phyloP scores from a whole-genome alignment of 1,284 basidiomycete species.

The Marasmius fiardii region DNA sequence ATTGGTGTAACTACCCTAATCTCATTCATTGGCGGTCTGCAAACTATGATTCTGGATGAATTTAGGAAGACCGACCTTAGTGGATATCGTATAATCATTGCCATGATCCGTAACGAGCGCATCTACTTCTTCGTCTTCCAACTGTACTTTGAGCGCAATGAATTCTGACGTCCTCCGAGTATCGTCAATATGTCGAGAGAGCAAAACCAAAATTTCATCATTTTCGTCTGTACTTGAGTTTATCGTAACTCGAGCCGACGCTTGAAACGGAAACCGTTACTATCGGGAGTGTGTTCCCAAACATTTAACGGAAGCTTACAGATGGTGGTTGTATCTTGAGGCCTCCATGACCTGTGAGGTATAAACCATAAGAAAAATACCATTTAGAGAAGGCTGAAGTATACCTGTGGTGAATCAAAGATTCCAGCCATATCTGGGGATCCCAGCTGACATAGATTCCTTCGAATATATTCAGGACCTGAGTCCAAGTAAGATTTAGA shows the following conservation, averaged over 20 bases:
- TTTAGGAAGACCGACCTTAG: slow-evolving; percentile 29
- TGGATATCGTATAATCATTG: slow-evolving; percentile 27
- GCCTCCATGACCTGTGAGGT: slow-evolving; percentile 53
- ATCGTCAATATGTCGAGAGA: slow-evolving; percentile 72
- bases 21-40: not conserved
- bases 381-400: slow-evolving; percentile 17
- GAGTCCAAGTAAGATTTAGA: slow-evolving; percentile 66
- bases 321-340: slow-evolving; percentile 29
- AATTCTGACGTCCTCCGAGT: slow-evolving; percentile 61
- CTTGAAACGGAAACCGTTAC: slow-evolving; percentile 23
- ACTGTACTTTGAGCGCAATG: slow-evolving; percentile 64
- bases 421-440: slow-evolving; percentile 55
- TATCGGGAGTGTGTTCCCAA: not conserved
- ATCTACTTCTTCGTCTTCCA: slow-evolving; percentile 35
- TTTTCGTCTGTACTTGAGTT: slow-evolving; percentile 13
- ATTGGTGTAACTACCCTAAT: slow-evolving; percentile 74
- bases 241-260: slow-evolving; percentile 35
- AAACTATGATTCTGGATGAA: not conserved
- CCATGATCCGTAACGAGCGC: slow-evolving; percentile 11
- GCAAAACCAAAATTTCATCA: slow-evolving; percentile 73
- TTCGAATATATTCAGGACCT: slow-evolving; percentile 73
- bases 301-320: slow-evolving; percentile 20
- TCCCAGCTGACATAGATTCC: slow-evolving; percentile 90
- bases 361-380: not conserved
- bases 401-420: slow-evolving; percentile 66